Percentiles rank a stretch among this genome's conserved stretches.
Evolutionary conservation across 1,284 basidiomycete genomes (phyloP).

Genomic region (Trichosporon faecale): DNA sequence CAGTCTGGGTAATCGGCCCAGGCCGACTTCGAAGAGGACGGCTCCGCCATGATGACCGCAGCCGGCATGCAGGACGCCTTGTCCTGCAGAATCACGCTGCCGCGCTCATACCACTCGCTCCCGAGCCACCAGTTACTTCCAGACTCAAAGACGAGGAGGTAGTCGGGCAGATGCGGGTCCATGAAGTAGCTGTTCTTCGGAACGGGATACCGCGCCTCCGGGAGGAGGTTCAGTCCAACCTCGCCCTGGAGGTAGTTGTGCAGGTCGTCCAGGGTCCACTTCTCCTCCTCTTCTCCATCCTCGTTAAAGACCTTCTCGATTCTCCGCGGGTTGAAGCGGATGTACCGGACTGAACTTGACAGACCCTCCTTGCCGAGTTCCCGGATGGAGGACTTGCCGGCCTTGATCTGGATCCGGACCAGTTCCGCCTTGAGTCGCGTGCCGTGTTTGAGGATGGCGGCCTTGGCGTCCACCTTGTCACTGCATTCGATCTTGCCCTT

Average conservation of each 20-base stretch:
- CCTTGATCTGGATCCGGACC: constrained; percentile 75
- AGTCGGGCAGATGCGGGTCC: constrained; percentile 73
- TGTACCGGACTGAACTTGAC: not conserved
- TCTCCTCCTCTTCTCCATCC: constrained; percentile 19
- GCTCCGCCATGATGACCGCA: constrained; percentile 59
- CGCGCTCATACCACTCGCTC: constrained; percentile 47
- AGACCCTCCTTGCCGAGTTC: constrained; percentile 58
- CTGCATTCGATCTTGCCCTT: constrained; percentile 72
- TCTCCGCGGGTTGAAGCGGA: not conserved
- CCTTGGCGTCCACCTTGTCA: constrained; percentile 75
- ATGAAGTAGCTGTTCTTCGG: constrained; percentile 57
- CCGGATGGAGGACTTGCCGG: constrained; percentile 62
- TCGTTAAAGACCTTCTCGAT: not conserved
- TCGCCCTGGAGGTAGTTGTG: constrained; percentile 30
- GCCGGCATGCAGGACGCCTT: constrained; percentile 98
- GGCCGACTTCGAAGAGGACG: not conserved
- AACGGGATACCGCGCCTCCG: constrained; percentile 36
- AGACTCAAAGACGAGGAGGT: constrained; percentile 71
- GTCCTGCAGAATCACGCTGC: constrained; percentile 82
- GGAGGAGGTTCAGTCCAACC: constrained; percentile 33
- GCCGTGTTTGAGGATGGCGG: constrained; percentile 76
- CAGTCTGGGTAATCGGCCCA: constrained; percentile 56
- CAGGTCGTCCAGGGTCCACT: constrained; percentile 33
- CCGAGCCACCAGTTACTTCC: constrained; percentile 54
- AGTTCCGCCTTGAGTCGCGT: constrained; percentile 83